Evolutionary conservation across 2,329 filamentous ascomycete genomes (phyloP).

Genomic region (Aspergillaceae sp.): DNA sequence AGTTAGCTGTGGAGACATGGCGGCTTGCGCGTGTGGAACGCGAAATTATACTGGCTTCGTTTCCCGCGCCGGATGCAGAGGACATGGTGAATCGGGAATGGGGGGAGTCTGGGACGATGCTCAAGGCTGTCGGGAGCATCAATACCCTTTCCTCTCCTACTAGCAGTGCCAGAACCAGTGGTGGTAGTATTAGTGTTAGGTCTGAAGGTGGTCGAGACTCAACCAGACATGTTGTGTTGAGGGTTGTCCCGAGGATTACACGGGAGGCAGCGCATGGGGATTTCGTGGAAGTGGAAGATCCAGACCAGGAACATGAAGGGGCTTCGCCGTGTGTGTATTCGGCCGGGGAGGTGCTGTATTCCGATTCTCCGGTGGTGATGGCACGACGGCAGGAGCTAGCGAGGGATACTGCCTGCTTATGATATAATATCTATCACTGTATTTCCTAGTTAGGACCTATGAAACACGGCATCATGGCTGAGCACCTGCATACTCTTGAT

Average conservation of each 20-base stretch:
- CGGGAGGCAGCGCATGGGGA: slow-evolving; percentile 45
- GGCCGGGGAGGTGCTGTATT: slow-evolving; percentile 42
- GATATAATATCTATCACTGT: too few species aligned
- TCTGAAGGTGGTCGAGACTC: slow-evolving; percentile 12
- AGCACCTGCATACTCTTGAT: too few species aligned
- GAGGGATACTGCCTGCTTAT: too few species aligned
- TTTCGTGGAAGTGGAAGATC: slow-evolving; percentile 39
- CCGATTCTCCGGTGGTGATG: slow-evolving; percentile 38
- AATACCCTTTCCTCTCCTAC: too few species aligned
- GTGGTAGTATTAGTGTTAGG: slow-evolving; percentile 3
- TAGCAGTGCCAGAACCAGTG: too few species aligned
- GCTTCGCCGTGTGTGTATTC: slow-evolving; percentile 38
- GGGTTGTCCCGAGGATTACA: slow-evolving; percentile 45
- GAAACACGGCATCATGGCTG: too few species aligned
- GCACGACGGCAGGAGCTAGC: slow-evolving; percentile 32
- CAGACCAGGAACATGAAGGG: slow-evolving; percentile 18
- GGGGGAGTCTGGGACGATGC: slow-evolving; percentile 24
- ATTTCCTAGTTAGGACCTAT: too few species aligned
- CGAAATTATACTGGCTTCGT: slow-evolving; percentile 45
- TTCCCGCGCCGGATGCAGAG: slow-evolving; percentile 36
- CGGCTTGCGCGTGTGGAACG: slow-evolving; percentile 49
- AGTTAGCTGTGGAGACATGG: slow-evolving; percentile 52
- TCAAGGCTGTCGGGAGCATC: too few species aligned
- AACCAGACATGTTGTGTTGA: slow-evolving; percentile 39
- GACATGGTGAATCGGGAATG: slow-evolving; percentile 28